These are phyloP conservation scores for Litsea cubeba DNA, from an alignment of 164 flowering plant genomes.

Conservation along the genomic window DNA sequence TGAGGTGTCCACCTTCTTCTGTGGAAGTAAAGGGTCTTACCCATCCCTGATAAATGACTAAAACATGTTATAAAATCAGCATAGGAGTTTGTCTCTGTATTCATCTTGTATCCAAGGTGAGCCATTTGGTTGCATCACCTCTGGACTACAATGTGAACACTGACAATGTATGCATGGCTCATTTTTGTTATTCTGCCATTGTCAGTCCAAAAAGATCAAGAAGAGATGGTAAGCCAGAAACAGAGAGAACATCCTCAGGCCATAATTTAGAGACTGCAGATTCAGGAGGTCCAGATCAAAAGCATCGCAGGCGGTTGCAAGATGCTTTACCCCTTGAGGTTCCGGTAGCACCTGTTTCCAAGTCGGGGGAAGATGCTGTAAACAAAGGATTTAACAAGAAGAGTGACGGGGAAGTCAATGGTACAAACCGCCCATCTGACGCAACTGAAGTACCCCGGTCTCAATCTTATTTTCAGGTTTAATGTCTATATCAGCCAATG, in stretches of 20 bases:
- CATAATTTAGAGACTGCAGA: slow-evolving; percentile 27
- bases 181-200: neutral
- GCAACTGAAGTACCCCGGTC: slow-evolving; percentile 48
- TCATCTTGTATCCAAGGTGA: neutral
- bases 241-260: slow-evolving; percentile 41
- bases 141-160: neutral
- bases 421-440: slow-evolving; percentile 31
- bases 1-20: neutral
- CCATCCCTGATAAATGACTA: neutral
- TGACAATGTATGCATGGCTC: neutral
- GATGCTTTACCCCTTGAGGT: slow-evolving; percentile 60
- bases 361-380: slow-evolving; percentile 22
- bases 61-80: neutral
- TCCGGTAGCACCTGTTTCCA: slow-evolving; percentile 31
- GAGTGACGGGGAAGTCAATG: slow-evolving; percentile 25
- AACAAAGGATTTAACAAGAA: slow-evolving; percentile 38
- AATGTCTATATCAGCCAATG: slow-evolving; percentile 3
- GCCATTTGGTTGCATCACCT: neutral
- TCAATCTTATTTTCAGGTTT: slow-evolving; percentile 62
- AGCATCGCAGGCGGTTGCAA: slow-evolving; percentile 41
- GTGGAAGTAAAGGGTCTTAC: neutral
- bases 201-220: slow-evolving; percentile 74
- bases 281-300: slow-evolving; percentile 35
- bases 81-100: neutral
- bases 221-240: slow-evolving; percentile 60